phyloP scores from a whole-genome alignment of 1,284 basidiomycete genomes.

The Exobasidium cylindrosporum region DNA sequence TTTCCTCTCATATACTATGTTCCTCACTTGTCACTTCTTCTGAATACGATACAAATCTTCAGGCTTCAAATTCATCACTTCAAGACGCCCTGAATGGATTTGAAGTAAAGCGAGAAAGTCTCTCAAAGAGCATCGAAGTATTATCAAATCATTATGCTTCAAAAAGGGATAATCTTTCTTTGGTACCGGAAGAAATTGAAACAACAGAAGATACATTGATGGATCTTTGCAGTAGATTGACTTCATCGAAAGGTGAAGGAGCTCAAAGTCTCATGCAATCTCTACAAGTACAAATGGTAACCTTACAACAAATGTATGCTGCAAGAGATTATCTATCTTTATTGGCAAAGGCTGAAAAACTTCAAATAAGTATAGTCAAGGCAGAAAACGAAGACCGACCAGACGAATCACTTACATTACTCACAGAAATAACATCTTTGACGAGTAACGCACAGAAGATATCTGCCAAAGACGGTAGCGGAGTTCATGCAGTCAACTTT shows the following conservation, averaged over 20 bases:
- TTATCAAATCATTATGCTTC: neutral
- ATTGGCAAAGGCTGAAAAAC: constrained; percentile 34
- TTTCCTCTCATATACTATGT: neutral
- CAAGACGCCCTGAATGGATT: neutral
- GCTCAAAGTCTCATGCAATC: neutral
- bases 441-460: constrained; percentile 18
- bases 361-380: constrained; percentile 19
- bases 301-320: constrained; percentile 26
- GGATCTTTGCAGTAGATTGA: neutral
- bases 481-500: constrained; percentile 24
- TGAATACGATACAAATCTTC: neutral
- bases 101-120: neutral
- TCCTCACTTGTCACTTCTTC: neutral
- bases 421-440: constrained; percentile 20
- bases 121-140: neutral
- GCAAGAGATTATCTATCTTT: constrained; percentile 33
- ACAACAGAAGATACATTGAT: neutral
- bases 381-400: constrained; percentile 6
- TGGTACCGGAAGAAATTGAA: neutral
- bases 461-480: neutral
- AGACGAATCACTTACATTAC: constrained; percentile 17
- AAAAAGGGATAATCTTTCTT: neutral
- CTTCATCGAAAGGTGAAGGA: neutral
- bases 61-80: neutral
- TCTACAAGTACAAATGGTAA: constrained; percentile 24